phyloP scores from a whole-genome alignment of 2,329 filamentous ascomycete species.

The Pochonia chlamydosporia region DNA sequence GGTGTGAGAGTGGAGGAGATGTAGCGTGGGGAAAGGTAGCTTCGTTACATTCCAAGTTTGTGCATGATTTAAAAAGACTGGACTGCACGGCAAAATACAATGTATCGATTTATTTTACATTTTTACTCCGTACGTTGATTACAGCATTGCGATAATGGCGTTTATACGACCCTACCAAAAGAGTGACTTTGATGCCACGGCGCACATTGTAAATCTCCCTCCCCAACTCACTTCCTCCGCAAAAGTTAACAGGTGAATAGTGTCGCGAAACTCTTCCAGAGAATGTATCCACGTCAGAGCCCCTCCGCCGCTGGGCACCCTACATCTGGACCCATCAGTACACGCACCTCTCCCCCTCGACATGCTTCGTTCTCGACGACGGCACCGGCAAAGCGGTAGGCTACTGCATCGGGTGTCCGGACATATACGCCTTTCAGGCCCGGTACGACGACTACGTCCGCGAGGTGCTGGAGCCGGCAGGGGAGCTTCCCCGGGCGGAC shows the following conservation, averaged over 20 bases:
- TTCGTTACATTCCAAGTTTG: too few species aligned
- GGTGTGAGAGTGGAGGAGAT: too few species aligned
- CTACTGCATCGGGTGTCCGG: constrained; percentile 43
- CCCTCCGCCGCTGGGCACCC: constrained; percentile 31
- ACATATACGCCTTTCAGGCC: constrained; percentile 32
- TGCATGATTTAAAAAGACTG: too few species aligned
- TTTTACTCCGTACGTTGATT: too few species aligned
- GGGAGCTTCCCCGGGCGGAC: constrained; percentile 16
- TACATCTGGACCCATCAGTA: constrained; percentile 48
- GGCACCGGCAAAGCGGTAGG: constrained; percentile 37
- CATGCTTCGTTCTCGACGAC: constrained; percentile 44
- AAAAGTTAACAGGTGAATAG: constrained; percentile 20
- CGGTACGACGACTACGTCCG: constrained; percentile 33
- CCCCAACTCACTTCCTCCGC: not conserved
- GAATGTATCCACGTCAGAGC: constrained; percentile 29
- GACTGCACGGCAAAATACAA: too few species aligned
- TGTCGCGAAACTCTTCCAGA: constrained; percentile 43
- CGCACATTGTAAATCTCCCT: constrained; percentile 31
- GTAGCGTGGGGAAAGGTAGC: too few species aligned
- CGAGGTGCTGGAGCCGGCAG: constrained; percentile 25
- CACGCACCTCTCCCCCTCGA: constrained; percentile 37
- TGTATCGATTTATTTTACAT: too few species aligned
- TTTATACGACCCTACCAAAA: constrained; percentile 37
- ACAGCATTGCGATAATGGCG: too few species aligned
- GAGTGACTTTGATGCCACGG: constrained; percentile 33